phyloP scores from a whole-genome alignment of 169 alveolate genomes.

The Plasmodium relictum region DNA sequence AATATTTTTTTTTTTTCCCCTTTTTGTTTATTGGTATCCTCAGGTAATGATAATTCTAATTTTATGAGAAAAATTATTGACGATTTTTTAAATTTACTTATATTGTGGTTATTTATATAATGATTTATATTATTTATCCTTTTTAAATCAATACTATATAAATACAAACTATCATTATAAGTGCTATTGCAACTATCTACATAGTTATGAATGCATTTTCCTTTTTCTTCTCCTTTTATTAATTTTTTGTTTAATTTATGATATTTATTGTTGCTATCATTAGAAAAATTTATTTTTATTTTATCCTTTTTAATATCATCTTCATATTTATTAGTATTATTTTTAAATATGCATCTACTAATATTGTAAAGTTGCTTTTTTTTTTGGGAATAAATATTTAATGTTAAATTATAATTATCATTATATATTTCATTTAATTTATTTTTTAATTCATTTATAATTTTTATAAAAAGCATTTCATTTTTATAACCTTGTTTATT shows the following conservation, averaged over 20 bases:
- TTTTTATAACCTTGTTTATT: not conserved
- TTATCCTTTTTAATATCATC: not conserved
- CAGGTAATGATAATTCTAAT: constrained; percentile 12
- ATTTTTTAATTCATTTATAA: constrained; percentile 48
- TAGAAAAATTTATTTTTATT: not conserved
- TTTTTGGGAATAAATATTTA: constrained; percentile 35
- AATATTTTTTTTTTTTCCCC: constrained; percentile 20
- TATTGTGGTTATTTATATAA: constrained; percentile 28
- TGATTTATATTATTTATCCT: constrained; percentile 22
- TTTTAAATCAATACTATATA: constrained; percentile 34
- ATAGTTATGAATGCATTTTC: not conserved
- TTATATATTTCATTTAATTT: constrained; percentile 29
- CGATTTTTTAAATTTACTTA: constrained; percentile 55
- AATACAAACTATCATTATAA: no score
- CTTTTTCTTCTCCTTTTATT: not conserved
- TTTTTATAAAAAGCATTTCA: constrained; percentile 27
- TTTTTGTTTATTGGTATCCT: not conserved
- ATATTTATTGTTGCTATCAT: not conserved
- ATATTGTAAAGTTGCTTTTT: constrained; percentile 22
- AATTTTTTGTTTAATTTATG: constrained; percentile 1
- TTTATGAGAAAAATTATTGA: constrained; percentile 55
- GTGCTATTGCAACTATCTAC: not conserved
- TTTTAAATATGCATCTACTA: constrained; percentile 20
- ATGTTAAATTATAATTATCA: constrained; percentile 35
- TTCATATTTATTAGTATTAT: not conserved